These are phyloP conservation scores for Nothopassalora personata DNA, from an alignment of 2,329 filamentous ascomycete genomes.

Conservation along the genomic window DNA sequence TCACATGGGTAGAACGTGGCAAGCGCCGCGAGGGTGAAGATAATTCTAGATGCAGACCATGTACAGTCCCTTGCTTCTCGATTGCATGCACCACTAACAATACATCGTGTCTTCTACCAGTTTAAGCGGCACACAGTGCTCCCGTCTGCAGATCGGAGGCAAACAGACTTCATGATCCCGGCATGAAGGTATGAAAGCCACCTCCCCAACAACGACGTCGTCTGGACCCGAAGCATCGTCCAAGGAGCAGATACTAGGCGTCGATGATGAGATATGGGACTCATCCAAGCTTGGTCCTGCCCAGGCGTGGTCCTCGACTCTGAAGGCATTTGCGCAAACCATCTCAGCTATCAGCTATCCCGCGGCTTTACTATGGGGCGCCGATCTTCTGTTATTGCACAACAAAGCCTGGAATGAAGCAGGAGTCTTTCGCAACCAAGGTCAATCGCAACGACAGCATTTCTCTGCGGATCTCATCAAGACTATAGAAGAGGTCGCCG, in stretches of 20 bases:
- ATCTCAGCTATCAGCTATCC: constrained; percentile 39
- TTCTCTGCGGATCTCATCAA: constrained; percentile 34
- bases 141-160: not conserved
- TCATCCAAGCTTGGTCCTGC: constrained; percentile 30
- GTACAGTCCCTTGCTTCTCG: not conserved
- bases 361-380: constrained; percentile 41
- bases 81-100: not conserved
- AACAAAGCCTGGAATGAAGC: constrained; percentile 40
- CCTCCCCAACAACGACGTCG: not conserved
- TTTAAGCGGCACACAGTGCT: not conserved
- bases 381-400: constrained; percentile 35
- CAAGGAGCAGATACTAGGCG: constrained; percentile 4
- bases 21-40: not conserved
- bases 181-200: constrained; percentile 13
- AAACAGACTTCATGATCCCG: not conserved
- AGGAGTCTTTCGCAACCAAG: constrained; percentile 32
- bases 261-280: constrained; percentile 9
- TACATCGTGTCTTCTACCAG: not conserved
- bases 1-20: not conserved
- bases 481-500: constrained; percentile 31
- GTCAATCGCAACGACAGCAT: constrained; percentile 29
- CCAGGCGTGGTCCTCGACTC: constrained; percentile 32
- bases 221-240: not conserved
- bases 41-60: not conserved
- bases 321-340: constrained; percentile 27